Percentiles rank a stretch among this genome's conserved stretches.
Evolutionary conservation across 2,329 filamentous ascomycete species (phyloP).

Genomic region (Beauveria bassiana): DNA sequence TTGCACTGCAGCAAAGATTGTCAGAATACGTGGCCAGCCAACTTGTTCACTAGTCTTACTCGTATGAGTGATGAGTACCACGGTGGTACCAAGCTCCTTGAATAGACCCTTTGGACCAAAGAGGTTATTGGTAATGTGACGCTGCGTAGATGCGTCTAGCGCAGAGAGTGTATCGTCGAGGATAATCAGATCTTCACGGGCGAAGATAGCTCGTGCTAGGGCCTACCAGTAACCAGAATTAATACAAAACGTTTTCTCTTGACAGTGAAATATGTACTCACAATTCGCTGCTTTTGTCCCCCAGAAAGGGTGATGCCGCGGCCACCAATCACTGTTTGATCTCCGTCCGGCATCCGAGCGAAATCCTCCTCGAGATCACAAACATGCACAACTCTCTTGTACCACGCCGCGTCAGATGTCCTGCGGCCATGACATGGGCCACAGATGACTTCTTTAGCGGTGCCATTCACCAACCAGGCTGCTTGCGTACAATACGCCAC

Average conservation of each 20-base stretch:
- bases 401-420: background rate
- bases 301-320: conserved; percentile 13
- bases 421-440: background rate
- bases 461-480: conserved; percentile 1
- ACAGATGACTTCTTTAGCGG: background rate
- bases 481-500: conserved; percentile 2
- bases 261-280: conserved; percentile 3
- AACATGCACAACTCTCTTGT: background rate
- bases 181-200: conserved; percentile 9
- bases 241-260: background rate
- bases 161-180: conserved; percentile 15
- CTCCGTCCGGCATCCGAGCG: conserved; percentile 9
- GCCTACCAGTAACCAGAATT: background rate
- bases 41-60: conserved; percentile 2
- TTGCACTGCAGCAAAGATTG: conserved; percentile 3
- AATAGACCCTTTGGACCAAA: conserved; percentile 12
- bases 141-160: conserved; percentile 13
- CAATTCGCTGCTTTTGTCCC: conserved; percentile 16
- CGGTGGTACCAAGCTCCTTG: conserved; percentile 9
- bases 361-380: conserved; percentile 11
- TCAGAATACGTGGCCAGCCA: background rate
- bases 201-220: conserved; percentile 13
- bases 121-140: conserved; percentile 9
- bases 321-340: conserved; percentile 12
- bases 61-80: conserved; percentile 14